Percentiles rank a stretch among this genome's conserved stretches.
phyloP scores from a whole-genome alignment of 2,329 filamentous ascomycete genomes.

The Arthrobotrys sinensis region DNA sequence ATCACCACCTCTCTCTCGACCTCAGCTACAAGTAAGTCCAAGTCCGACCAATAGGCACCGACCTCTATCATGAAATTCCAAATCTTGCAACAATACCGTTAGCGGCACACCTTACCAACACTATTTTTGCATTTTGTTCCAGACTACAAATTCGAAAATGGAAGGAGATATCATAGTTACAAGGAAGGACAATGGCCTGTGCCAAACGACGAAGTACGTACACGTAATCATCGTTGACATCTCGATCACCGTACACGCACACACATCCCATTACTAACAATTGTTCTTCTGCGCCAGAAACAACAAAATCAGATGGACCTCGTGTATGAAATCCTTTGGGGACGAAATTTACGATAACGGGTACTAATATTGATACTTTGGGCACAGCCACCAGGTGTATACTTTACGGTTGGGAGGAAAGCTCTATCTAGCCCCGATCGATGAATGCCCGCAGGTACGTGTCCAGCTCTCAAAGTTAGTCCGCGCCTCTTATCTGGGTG shows the following conservation, averaged over 20 bases:
- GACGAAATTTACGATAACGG: not conserved
- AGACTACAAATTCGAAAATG: constrained; percentile 63
- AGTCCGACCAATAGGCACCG: not conserved
- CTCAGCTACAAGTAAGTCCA: constrained; percentile 48
- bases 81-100: constrained; percentile 2
- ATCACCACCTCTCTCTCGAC: constrained; percentile 52
- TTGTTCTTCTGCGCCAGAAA: constrained; percentile 31
- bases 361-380: not conserved
- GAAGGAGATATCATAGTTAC: constrained; percentile 71
- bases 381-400: constrained; percentile 64
- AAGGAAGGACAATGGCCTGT: constrained; percentile 70
- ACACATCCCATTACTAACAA: not conserved
- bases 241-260: not conserved
- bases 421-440: constrained; percentile 68
- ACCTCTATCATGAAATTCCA: not conserved
- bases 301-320: constrained; percentile 62
- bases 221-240: constrained; percentile 5
- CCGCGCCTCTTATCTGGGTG: not conserved
- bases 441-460: constrained; percentile 63
- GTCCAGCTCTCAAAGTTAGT: not conserved
- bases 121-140: not conserved
- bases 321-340: constrained; percentile 36
- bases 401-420: constrained; percentile 66
- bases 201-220: constrained; percentile 70
- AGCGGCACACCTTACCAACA: not conserved